Conservation (phyloP, 768 basidiomycete species). For the Terana coerulea region DNA sequence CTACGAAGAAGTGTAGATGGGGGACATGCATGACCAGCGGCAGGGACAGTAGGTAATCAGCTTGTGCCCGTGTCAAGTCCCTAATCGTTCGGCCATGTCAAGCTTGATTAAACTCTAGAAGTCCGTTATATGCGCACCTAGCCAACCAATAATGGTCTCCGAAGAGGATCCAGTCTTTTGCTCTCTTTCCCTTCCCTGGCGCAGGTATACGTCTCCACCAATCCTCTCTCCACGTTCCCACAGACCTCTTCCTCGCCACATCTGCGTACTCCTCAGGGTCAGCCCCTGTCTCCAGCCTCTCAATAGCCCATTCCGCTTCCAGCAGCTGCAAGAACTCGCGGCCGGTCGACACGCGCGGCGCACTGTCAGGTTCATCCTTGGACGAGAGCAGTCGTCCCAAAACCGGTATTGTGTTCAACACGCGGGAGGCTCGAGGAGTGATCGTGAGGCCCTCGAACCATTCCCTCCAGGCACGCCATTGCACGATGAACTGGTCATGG, state of each 20-base stretch:
- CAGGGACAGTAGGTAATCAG: constrained; percentile 68
- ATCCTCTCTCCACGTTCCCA: constrained; percentile 25
- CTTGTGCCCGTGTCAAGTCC: constrained; percentile 57
- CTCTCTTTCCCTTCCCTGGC: constrained; percentile 24
- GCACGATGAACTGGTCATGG: constrained; percentile 87
- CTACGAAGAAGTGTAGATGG: constrained; percentile 68
- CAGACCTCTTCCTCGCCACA: constrained; percentile 24
- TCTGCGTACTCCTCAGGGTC: constrained; percentile 42
- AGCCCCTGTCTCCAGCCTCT: constrained; percentile 24
- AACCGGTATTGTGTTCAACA: constrained; percentile 4
- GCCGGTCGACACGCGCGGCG: constrained; percentile 19
- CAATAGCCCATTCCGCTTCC: constrained; percentile 39
- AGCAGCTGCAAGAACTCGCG: constrained; percentile 52
- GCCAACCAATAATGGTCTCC: constrained; percentile 79
- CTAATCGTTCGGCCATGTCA: constrained; percentile 21
- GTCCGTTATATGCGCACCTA: constrained; percentile 31
- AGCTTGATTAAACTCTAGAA: neutral
- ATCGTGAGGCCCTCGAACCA: constrained; percentile 51
- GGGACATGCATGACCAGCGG: constrained; percentile 77
- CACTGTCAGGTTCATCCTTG: constrained; percentile 1
- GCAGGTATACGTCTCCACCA: constrained; percentile 30
- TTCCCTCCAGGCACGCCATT: constrained; percentile 85
- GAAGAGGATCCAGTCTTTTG: constrained; percentile 65
- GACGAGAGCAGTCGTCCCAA: neutral
- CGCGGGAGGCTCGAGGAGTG: constrained; percentile 31